A percentile compares a stretch with the other conserved stretches of the same genome.
phyloP scores from a whole-genome alignment of 2,329 filamentous ascomycete genomes.

The Zymoseptoria ardabiliae region DNA sequence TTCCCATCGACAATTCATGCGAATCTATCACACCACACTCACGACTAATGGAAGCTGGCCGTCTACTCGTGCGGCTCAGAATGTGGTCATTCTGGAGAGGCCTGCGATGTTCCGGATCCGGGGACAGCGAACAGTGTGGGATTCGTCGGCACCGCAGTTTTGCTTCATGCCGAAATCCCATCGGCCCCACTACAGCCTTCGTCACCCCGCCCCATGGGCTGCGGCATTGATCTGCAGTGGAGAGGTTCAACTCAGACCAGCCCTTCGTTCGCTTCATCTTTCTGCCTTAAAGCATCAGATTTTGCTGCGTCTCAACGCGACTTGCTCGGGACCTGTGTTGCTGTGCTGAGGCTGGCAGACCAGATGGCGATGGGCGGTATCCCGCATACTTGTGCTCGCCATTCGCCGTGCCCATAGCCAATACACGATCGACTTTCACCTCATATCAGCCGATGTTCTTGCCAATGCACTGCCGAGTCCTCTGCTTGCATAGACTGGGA shows the following conservation, averaged over 20 bases:
- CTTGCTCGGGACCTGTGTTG: neutral
- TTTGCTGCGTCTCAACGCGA: neutral
- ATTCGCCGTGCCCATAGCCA: neutral
- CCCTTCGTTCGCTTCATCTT: neutral
- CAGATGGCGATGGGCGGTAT: neutral
- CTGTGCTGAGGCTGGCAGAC: neutral
- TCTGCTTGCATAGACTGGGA: neutral
- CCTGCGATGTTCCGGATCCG: neutral
- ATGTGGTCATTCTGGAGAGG: no score
- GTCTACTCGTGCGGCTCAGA: no score
- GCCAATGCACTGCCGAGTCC: neutral
- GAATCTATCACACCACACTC: neutral
- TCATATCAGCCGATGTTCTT: neutral
- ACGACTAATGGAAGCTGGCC: neutral
- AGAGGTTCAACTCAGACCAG: neutral
- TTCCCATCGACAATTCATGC: no score
- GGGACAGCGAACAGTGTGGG: neutral
- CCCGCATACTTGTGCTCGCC: no score
- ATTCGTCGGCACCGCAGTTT: neutral
- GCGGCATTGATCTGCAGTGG: neutral
- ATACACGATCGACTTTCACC: neutral
- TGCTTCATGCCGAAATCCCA: neutral
- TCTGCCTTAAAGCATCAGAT: neutral
- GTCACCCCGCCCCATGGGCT: neutral
- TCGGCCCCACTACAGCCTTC: neutral